phyloP scores from a whole-genome alignment of 75 land plant genomes.

The Pseudotsuga menziesii region DNA sequence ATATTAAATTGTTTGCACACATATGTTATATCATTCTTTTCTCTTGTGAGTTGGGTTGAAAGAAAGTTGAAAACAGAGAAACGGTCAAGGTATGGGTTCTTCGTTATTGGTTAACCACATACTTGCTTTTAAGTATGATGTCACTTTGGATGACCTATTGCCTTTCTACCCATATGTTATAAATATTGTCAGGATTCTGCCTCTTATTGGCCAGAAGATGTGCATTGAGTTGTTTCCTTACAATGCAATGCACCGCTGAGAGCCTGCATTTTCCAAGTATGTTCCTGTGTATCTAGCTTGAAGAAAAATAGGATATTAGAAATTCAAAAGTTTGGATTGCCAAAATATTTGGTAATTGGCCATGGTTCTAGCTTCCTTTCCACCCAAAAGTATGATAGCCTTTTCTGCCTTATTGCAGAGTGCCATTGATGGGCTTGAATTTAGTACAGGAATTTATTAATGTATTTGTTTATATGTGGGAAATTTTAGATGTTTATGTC shows the following conservation, averaged over 20 bases:
- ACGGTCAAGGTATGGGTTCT: slow-evolving; percentile 5
- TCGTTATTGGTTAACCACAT: not conserved
- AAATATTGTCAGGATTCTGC: too few relatives aligned
- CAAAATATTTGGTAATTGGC: slow-evolving; percentile 3
- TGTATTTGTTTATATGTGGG: slow-evolving; percentile 4
- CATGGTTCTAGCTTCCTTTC: slow-evolving; percentile 4
- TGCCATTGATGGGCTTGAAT: not conserved
- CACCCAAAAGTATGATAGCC: slow-evolving; percentile 1
- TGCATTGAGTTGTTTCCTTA: too few relatives aligned
- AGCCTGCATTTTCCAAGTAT: not conserved
- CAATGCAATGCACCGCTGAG: not conserved
- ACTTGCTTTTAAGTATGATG: not conserved
- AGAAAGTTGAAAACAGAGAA: not conserved
- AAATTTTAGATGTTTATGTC: not conserved
- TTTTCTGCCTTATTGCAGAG: not conserved
- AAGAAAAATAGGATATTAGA: slow-evolving; percentile 1
- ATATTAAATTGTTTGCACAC: not conserved
- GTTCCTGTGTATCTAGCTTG: not conserved
- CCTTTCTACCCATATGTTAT: not conserved
- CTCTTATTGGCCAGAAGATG: too few relatives aligned
- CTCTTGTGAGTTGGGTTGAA: not conserved
- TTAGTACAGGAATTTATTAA: not conserved
- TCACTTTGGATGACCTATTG: not conserved
- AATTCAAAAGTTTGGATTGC: slow-evolving; percentile 2
- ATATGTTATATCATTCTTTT: slow-evolving; percentile 5